These are phyloP conservation scores for Backusella tuberculispora DNA, from an alignment of 192 early-diverging fungal genomes.

Conservation along the genomic window DNA sequence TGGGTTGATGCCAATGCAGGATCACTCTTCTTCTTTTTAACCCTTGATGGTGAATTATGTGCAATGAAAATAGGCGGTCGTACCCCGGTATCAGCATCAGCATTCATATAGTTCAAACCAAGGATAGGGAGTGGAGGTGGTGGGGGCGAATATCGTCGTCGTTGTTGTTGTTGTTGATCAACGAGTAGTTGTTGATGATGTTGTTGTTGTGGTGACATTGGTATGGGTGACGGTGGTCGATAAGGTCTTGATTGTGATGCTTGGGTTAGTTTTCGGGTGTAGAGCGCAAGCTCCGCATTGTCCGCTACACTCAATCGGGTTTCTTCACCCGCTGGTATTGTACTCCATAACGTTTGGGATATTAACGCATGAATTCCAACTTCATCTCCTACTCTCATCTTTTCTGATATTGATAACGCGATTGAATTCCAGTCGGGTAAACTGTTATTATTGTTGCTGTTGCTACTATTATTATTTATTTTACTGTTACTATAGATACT, in stretches of 20 bases:
- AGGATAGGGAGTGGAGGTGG: not conserved
- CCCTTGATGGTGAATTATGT: not conserved
- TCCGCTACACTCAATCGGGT: not conserved
- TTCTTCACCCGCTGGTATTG: not conserved
- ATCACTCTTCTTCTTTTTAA: constrained; percentile 30
- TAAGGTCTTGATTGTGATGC: constrained; percentile 4
- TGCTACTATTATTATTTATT: no score
- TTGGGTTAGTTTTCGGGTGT: not conserved
- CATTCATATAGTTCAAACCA: no score
- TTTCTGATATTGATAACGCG: constrained; percentile 38
- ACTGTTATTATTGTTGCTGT: no score
- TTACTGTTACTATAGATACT: no score
- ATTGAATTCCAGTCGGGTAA: constrained; percentile 35
- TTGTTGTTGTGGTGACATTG: not conserved
- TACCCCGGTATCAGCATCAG: no score
- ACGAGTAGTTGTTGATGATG: not conserved
- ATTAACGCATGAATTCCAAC: constrained; percentile 28
- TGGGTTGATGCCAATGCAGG: constrained; percentile 33
- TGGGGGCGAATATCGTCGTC: not conserved
- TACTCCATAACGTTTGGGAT: constrained; percentile 25
- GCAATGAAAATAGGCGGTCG: not conserved
- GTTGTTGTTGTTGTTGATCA: no score
- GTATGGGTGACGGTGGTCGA: not conserved
- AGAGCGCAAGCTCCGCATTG: not conserved
- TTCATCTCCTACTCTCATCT: constrained; percentile 28